Conservation (phyloP, 805 yeast genomes). For the Pichia manshurica region DNA sequence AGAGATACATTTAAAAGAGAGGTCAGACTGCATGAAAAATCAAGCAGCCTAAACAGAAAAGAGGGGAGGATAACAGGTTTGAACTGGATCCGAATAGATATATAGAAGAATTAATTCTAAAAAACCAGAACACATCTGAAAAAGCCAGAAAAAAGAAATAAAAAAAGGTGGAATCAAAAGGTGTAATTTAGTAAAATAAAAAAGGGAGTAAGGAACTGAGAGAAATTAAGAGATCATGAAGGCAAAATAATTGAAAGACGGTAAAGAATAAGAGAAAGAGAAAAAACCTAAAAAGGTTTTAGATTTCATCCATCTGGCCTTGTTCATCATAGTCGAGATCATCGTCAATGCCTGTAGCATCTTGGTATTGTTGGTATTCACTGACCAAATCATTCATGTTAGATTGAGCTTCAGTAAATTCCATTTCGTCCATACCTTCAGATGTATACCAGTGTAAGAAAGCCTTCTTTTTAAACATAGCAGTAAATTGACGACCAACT, state of each 20-base stretch:
- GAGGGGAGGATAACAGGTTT: not conserved
- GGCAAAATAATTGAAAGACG: not conserved
- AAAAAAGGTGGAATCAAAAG: slow-evolving; percentile 2
- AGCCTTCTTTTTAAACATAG: slow-evolving; percentile 91
- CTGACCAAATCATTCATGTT: slow-evolving; percentile 83
- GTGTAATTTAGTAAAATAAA: slow-evolving; percentile 1
- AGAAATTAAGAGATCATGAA: not conserved
- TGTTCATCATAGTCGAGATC: slow-evolving; percentile 50
- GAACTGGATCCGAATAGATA: slow-evolving; percentile 6
- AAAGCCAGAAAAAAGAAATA: slow-evolving; percentile 5
- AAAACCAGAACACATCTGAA: slow-evolving; percentile 4
- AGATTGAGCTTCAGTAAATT: slow-evolving; percentile 89
- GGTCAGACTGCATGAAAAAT: not conserved
- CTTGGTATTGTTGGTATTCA: slow-evolving; percentile 92
- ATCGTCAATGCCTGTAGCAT: slow-evolving; percentile 70
- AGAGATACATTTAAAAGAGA: slow-evolving; percentile 9
- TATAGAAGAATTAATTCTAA: slow-evolving; percentile 5
- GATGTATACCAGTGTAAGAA: slow-evolving; percentile 94
- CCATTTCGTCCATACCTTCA: slow-evolving; percentile 96
- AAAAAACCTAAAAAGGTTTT: not conserved
- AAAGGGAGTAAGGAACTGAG: slow-evolving; percentile 4
- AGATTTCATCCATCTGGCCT: slow-evolving; percentile 10
- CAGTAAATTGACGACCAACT: slow-evolving; percentile 82
- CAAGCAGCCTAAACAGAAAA: not conserved
- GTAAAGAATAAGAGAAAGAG: slow-evolving; percentile 6